These are phyloP conservation scores for Saccharum hybrid DNA, from an alignment of 202 grass and related monocot species.

Conservation along the genomic window DNA sequence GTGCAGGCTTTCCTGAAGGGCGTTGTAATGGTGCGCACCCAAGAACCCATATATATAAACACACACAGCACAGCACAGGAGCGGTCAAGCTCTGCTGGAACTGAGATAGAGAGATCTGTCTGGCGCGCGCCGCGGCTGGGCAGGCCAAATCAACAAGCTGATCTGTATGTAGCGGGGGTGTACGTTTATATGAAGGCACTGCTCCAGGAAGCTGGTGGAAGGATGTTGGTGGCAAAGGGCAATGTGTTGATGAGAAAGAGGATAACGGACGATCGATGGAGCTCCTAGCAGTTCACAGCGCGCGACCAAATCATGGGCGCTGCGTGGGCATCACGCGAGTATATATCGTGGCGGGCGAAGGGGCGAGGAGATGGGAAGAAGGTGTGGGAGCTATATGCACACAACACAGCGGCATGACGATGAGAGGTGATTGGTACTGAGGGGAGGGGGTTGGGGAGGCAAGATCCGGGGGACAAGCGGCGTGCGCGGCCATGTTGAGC, in stretches of 20 bases:
- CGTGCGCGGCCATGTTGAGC: too few relatives aligned
- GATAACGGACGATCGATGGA: neutral
- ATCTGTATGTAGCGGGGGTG: neutral
- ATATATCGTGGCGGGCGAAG: neutral
- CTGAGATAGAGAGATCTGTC: neutral
- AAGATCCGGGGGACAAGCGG: slow-evolving; percentile 57
- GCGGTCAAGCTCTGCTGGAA: neutral
- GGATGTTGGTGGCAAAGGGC: neutral
- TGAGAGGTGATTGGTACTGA: neutral
- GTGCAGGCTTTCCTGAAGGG: too few relatives aligned
- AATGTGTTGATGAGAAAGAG: neutral
- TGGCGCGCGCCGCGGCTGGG: neutral
- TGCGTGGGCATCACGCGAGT: slow-evolving; percentile 10
- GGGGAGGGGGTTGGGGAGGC: slow-evolving; percentile 21
- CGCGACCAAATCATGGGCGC: slow-evolving; percentile 30
- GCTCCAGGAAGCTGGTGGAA: neutral
- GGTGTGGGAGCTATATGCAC: too few relatives aligned
- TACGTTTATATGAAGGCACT: neutral
- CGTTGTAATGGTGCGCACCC: too few relatives aligned
- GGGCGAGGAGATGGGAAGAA: neutral
- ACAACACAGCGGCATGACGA: slow-evolving; percentile 22
- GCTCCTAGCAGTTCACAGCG: neutral
- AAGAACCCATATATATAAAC: slow-evolving; percentile 41
- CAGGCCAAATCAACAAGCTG: neutral
- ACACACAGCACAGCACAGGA: neutral